phyloP scores from a whole-genome alignment of 1,284 basidiomycete species.

The Melanopsichium pennsylvanicum region DNA sequence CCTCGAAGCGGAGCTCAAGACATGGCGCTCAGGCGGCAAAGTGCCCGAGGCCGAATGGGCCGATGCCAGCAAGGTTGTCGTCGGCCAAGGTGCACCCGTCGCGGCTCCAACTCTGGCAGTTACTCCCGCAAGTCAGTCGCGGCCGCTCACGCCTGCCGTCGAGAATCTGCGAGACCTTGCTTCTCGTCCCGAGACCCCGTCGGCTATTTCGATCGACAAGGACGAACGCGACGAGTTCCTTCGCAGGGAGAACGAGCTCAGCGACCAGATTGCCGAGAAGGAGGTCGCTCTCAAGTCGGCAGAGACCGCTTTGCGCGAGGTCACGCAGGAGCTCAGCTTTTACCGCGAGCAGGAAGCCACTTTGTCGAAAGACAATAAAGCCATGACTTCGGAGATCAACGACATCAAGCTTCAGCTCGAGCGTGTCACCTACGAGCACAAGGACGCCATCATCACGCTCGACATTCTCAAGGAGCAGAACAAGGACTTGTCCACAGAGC shows the following conservation, averaged over 20 bases:
- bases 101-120: slow-evolving; percentile 55
- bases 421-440: slow-evolving; percentile 91
- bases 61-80: slow-evolving; percentile 72
- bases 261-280: slow-evolving; percentile 88
- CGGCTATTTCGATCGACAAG: slow-evolving; percentile 84
- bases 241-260: slow-evolving; percentile 93
- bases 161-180: slow-evolving; percentile 76
- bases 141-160: slow-evolving; percentile 78
- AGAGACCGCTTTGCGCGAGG: slow-evolving; percentile 66
- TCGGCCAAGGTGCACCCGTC: slow-evolving; percentile 51
- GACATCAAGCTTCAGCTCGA: slow-evolving; percentile 91
- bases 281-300: slow-evolving; percentile 64
- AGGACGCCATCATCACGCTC: slow-evolving; percentile 91
- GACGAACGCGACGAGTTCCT: slow-evolving; percentile 98
- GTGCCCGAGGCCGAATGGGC: slow-evolving; percentile 89
- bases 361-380: slow-evolving; percentile 55
- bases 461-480: slow-evolving; percentile 97
- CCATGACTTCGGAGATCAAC: slow-evolving; percentile 73
- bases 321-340: slow-evolving; percentile 80
- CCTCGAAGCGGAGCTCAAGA: slow-evolving; percentile 87
- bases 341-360: slow-evolving; percentile 79
- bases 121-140: slow-evolving; percentile 40
- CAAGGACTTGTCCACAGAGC: slow-evolving; percentile 82
- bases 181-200: slow-evolving; percentile 70
- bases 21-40: slow-evolving; percentile 87